A percentile compares a stretch with the other conserved stretches of the same genome.
These are phyloP conservation scores for Metarhizium brunneum DNA, from an alignment of 2,329 filamentous ascomycete species.

Conservation along the genomic window DNA sequence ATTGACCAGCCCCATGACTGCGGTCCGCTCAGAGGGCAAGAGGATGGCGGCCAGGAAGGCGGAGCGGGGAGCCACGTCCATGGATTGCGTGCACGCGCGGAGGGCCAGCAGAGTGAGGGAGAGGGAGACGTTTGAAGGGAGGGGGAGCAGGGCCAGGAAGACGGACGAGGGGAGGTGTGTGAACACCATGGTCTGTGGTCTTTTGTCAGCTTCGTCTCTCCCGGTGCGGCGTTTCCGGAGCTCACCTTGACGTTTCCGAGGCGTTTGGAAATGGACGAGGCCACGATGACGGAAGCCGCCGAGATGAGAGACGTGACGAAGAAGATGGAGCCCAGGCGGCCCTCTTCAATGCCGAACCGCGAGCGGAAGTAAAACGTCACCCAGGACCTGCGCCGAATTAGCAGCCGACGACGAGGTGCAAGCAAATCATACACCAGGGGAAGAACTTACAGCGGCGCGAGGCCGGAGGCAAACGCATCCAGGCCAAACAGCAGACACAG, in stretches of 20 bases:
- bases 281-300: conserved; percentile 40
- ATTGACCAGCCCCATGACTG: conserved; percentile 62
- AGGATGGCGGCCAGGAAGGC: conserved; percentile 62
- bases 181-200: conserved; percentile 58
- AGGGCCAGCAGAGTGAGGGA: conserved; percentile 53
- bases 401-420: neutral
- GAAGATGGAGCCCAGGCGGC: conserved; percentile 44
- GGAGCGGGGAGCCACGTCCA: conserved; percentile 62
- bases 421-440: conserved; percentile 3
- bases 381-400: conserved; percentile 36
- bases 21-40: conserved; percentile 56
- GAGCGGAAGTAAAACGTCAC: conserved; percentile 46
- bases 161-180: conserved; percentile 62
- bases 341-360: conserved; percentile 37
- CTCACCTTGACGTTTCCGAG: conserved; percentile 56
- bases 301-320: conserved; percentile 43
- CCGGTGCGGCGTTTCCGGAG: neutral
- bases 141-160: conserved; percentile 52
- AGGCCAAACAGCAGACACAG: conserved; percentile 59
- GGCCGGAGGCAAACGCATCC: conserved; percentile 61
- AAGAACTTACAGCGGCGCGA: conserved; percentile 49
- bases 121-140: conserved; percentile 41
- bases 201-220: neutral
- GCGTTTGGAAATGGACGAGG: conserved; percentile 43
- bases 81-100: conserved; percentile 52